A percentile compares a stretch with the other conserved stretches of the same genome.
phyloP scores from a whole-genome alignment of 2,329 filamentous ascomycete species.

The Venturia carpophila region DNA sequence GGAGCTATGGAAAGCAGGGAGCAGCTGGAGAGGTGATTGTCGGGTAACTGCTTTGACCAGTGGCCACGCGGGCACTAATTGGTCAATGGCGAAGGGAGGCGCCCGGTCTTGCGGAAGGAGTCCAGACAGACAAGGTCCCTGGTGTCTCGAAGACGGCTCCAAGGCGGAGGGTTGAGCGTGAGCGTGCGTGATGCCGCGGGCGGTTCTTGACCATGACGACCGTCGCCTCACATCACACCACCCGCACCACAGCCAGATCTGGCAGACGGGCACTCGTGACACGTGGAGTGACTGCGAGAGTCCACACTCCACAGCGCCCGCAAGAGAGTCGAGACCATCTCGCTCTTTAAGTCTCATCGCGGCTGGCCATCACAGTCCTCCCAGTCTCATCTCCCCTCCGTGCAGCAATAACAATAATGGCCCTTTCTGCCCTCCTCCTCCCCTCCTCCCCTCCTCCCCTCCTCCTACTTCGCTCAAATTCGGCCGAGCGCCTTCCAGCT shows the following conservation, averaged over 20 bases:
- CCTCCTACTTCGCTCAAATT: background rate
- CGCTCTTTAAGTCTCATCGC: background rate
- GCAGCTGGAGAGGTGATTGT: background rate
- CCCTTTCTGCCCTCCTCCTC: no score
- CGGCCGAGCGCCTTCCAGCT: background rate
- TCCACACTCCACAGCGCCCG: no score
- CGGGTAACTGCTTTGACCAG: background rate
- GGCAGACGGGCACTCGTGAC: background rate
- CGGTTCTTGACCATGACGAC: background rate
- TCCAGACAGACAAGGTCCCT: background rate
- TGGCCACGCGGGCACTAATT: background rate
- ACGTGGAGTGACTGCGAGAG: background rate
- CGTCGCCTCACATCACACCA: constrained; percentile 6
- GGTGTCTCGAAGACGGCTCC: background rate
- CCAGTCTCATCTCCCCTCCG: background rate
- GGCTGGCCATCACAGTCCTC: background rate
- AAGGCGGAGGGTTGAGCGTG: background rate
- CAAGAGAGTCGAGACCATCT: background rate
- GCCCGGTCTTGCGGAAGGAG: constrained; percentile 3
- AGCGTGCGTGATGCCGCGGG: background rate
- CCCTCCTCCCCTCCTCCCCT: background rate
- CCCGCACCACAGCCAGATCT: background rate
- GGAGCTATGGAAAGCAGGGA: background rate
- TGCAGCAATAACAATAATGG: no score
- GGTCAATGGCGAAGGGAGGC: background rate